Base-by-base conservation (phyloP, 106 monocot genomes). In the Platanthera guangdongensis region DNA sequence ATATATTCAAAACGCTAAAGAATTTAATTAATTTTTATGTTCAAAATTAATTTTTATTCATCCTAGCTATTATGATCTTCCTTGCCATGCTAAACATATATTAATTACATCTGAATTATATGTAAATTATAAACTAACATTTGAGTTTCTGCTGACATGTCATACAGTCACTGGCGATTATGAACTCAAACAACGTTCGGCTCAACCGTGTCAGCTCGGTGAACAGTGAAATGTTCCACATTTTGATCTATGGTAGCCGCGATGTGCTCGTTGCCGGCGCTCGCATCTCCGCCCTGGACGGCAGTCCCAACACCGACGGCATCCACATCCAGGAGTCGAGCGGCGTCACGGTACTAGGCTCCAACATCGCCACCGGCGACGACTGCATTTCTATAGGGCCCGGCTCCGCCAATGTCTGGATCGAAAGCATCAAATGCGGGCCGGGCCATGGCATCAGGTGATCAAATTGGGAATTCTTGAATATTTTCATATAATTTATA, bases 391-490 rank as follows among this genome's bases (percentile, higher is more conserved):
- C 75, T 6, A 45, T 75, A 16, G 75, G 75, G 0, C 55, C 53
- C 5, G 75, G 75, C 11, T 16, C 8, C 16, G 22, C 55, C 46
- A 54, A 75, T 45, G 8, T 75, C 2, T 45, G 75, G 75, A 75
- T 75, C 10, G 39, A 57, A 32, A 54, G 45, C 6, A 18, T 75
- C 7, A 57, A 4, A 6, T 75, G 75, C 25, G 75, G 75, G 0
- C 75, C 75, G 6, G 75, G 75, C 39, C 75, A 75, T 57, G 75
- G 75, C 54, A 53, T 75, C 52, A 70, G 69, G 69, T 77, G 25
- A 7, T 9, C 30, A 7, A 45, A 30, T 2, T 39, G 3, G 39
- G 39, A 39, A 39, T 0, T 39, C 39, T 0, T 39, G 39, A 39
- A 39, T 39, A 39, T 1, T 8, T 70, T 45, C 48, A 8, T 4